Conservation (phyloP, 176 grass and related monocot species). For the Carex pumila region DNA sequence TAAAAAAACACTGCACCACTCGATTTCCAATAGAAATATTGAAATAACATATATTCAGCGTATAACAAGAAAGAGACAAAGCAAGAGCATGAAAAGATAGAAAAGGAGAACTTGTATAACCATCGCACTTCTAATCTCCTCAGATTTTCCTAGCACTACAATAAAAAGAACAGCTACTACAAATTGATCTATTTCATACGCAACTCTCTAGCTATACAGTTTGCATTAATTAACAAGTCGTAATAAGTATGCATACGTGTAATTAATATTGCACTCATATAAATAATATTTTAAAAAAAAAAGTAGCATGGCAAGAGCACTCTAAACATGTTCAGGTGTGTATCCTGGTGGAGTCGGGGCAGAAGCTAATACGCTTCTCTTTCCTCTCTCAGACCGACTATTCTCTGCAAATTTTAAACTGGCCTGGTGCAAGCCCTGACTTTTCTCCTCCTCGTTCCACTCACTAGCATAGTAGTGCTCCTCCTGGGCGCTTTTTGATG, state of each 20-base stretch:
- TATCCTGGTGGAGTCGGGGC: slow-evolving; percentile 27
- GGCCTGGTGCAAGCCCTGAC: slow-evolving; percentile 24
- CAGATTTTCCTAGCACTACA: not conserved
- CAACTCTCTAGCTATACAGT: not conserved
- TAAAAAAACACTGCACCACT: not conserved
- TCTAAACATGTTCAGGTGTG: slow-evolving; percentile 29
- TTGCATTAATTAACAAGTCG: not conserved
- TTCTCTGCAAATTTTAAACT: slow-evolving; percentile 73
- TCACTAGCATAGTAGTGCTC: slow-evolving; percentile 52
- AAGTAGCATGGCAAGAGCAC: not conserved
- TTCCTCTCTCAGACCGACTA: slow-evolving; percentile 53
- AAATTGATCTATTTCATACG: slow-evolving; percentile 4
- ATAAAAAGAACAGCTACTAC: slow-evolving; percentile 1
- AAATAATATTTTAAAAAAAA: not conserved
- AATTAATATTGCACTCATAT: not conserved
- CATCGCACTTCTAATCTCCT: not conserved
- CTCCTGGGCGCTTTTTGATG: slow-evolving; percentile 24
- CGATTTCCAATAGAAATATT: not conserved
- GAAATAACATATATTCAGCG: not conserved
- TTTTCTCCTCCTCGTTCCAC: slow-evolving; percentile 58
- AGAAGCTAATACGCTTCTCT: slow-evolving; percentile 11
- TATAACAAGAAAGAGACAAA: not conserved
- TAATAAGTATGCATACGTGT: slow-evolving; percentile 10
- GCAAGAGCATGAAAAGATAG: not conserved
- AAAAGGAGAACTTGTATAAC: not conserved